These are phyloP conservation scores for Auriscalpium orientale DNA, from an alignment of 768 basidiomycete species.

Conservation along the genomic window DNA sequence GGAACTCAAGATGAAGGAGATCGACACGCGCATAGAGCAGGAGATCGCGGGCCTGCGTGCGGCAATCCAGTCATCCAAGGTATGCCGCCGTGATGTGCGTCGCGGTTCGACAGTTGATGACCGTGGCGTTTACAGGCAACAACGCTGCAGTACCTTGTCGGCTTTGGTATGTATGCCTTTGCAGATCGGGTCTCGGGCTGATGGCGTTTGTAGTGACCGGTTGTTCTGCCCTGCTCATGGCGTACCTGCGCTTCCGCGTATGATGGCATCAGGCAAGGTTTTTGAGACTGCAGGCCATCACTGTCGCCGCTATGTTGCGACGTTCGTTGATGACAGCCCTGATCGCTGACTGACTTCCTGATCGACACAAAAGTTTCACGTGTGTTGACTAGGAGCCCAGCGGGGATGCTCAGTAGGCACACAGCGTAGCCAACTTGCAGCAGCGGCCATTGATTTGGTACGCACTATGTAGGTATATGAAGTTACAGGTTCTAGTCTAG, in stretches of 20 bases:
- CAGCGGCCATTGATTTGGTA: no score
- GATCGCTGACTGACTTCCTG: no score
- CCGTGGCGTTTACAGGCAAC: conserved; percentile 47
- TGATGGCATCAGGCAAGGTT: conserved; percentile 13
- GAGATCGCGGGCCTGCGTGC: conserved; percentile 86
- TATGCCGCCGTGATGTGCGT: conserved; percentile 18
- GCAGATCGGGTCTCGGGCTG: not conserved
- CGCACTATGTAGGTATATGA: no score
- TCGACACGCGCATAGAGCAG: conserved; percentile 94
- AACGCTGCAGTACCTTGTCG: conserved; percentile 81
- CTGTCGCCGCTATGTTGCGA: not conserved
- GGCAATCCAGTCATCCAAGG: conserved; percentile 80
- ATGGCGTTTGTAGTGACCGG: conserved; percentile 58
- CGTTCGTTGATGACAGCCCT: no score
- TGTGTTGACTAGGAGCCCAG: no score
- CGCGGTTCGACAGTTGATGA: not conserved
- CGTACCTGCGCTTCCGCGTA: conserved; percentile 67
- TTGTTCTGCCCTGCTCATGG: conserved; percentile 81
- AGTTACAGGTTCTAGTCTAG: no score
- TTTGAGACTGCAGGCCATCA: not conserved
- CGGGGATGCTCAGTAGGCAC: no score
- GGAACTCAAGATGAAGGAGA: conserved; percentile 95
- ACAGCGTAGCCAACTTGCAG: no score
- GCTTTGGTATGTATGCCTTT: conserved; percentile 55
- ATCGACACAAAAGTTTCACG: no score